Evolutionary conservation across 2,329 filamentous ascomycete genomes (phyloP).

Genomic region (Sporothrix phasma): DNA sequence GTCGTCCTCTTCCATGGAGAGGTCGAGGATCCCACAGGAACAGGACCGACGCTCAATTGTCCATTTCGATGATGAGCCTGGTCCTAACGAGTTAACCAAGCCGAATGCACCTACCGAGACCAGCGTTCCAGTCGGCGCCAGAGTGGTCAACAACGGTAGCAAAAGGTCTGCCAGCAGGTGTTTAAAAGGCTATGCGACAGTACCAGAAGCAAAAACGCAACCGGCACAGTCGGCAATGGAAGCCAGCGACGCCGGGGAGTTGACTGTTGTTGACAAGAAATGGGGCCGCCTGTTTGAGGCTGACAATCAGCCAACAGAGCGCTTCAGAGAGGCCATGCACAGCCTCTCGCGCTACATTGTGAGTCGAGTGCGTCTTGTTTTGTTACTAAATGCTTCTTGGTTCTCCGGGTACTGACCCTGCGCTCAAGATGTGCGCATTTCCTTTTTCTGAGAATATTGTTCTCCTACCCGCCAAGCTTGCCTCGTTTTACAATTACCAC

Average conservation of each 20-base stretch:
- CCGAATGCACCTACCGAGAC: not conserved
- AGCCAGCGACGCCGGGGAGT: not conserved
- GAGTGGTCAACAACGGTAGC: not conserved
- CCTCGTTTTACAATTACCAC: slow-evolving; percentile 60
- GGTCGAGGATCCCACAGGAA: not conserved
- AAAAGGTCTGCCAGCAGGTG: not conserved
- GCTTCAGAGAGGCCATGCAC: slow-evolving; percentile 60
- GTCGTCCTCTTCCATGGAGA: not conserved
- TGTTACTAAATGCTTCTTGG: not conserved
- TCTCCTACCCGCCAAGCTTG: slow-evolving; percentile 66
- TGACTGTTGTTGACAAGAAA: slow-evolving; percentile 18
- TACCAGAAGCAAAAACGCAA: not conserved
- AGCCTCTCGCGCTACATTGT: slow-evolving; percentile 68
- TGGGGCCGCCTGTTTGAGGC: slow-evolving; percentile 69
- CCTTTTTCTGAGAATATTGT: not conserved
- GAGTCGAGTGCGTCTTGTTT: slow-evolving; percentile 21
- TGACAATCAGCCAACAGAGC: slow-evolving; percentile 54
- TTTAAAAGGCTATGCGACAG: not conserved
- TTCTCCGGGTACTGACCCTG: too few relatives aligned
- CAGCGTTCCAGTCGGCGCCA: not conserved
- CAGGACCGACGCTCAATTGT: slow-evolving; percentile 4
- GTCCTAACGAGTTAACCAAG: not conserved
- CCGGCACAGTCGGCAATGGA: not conserved
- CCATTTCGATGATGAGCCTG: slow-evolving; percentile 1
- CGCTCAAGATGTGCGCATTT: slow-evolving; percentile 2